Evolutionary conservation across 2,329 filamentous ascomycete genomes (phyloP), one percentile per base, ranked within the genome.

Genomic region (Hymenoscyphus repandus): DNA sequence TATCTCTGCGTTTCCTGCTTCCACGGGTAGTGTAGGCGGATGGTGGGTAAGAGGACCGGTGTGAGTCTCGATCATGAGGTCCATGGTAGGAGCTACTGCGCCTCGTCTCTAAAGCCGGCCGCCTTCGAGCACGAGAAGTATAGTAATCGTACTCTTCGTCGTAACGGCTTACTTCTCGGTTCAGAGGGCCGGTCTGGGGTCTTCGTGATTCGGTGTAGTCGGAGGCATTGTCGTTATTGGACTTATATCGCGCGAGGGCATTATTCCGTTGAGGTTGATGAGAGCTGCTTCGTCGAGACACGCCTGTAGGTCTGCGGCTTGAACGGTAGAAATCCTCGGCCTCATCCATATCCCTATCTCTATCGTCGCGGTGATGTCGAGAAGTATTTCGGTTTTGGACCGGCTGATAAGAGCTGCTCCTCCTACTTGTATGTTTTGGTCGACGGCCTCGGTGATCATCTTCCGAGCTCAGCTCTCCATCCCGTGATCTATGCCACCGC

Each of bases 231-330:
- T 45, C 43, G 5, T 34, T 27, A 15, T 40, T 30, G 30, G 32
- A 30, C 13, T 27, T 30, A 12, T 34, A 46, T 17, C 33, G 22
- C 10, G 27, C 27, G 12, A 46, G 17, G 27, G 17, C 42, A 1
- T 20, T 2, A 6, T 40, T 45, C 22, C 34, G 42, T 7, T 36
- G 36, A 7, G 43, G 38, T 41, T 51, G 43, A n/a, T 49, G 41
- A 2, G 50, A 49, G 36, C 31, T 47, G 42, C 51, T 53, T 6
- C 51, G 47, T 30, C 51, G 51, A 13, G 47, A 17, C 3, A 43
- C 18, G 7, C 36, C 10, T 38, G 40, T 45, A 15, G 51, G 51
- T 17, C 45, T 37, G 40, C 45, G 45, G 12, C 15, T n/a, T 12
- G 34, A 33, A 3, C 34, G 37, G 17, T 22, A 46, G 27, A 15